Evolutionary conservation across 1,284 basidiomycete species (phyloP), one percentile per base, ranked within the genome.

Genomic region (Irpex sp.): DNA sequence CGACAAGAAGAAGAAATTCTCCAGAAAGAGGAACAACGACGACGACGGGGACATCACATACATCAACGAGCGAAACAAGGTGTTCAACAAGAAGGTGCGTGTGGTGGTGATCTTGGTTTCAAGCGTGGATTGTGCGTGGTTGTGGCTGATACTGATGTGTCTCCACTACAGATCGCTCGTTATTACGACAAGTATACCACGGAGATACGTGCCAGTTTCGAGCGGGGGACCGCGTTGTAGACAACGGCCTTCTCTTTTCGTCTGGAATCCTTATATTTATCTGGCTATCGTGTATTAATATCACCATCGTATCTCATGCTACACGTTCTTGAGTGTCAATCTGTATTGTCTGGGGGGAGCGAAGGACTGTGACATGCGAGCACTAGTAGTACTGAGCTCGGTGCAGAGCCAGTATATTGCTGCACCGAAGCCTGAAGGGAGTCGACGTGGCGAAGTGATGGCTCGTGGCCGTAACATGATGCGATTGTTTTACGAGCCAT

Each of bases 111-210:
- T 26, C 26, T 4, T 26, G 26, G 26, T 26, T 26, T 26, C 26
- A 4, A 26, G 26, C 26, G 26, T 26, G 26, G 26, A 26, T 26
- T 26, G 3, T 26, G 58, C 37, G 7, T 19, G 40, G 40, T 55
- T 48, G 8, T 44, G n/a, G 6, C 26, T 21, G 48, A 1, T 57
- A 19, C 11, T 61, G 38, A 49, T 58, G 6, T 21, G 52, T 34
- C 17, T 54, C 9, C 21, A 5, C 37, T 60, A 47, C 70, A 94
- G 92, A 95, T 98, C 79, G 91, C 93, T 19, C 86, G 97, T 65
- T 99, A 96, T 80, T 99, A 96, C 82, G 94, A 98, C 85, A 96
- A 97, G 74, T 97, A 98, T 74, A 99, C 97, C 1, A 80, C 92
- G 61, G 97, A 98, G 73, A 97, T 97, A 67, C 87, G 94, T 60